Conservation (phyloP, 192 early-diverging fungal genomes). For the Coemansia sp. region DNA sequence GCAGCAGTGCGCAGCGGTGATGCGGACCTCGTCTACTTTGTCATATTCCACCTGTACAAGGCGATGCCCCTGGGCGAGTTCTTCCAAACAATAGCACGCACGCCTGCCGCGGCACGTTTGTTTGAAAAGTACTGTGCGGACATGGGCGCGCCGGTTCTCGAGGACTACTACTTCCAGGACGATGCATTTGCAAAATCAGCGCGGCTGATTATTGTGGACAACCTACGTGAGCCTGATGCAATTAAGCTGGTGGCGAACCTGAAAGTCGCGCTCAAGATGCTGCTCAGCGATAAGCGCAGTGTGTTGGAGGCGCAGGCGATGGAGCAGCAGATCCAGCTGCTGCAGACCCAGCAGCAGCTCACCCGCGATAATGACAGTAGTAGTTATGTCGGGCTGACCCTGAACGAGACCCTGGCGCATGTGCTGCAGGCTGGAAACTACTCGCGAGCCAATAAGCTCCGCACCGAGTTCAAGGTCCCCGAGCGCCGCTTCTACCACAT, state of each 20-base stretch:
- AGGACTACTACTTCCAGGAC: constrained; percentile 97
- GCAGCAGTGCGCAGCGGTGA: constrained; percentile 95
- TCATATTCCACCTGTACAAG: constrained; percentile 86
- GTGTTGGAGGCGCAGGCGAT: constrained; percentile 70
- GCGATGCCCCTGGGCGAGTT: constrained; percentile 84
- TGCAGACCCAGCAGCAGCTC: constrained; percentile 71
- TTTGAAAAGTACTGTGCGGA: constrained; percentile 83
- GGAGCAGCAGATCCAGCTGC: constrained; percentile 59
- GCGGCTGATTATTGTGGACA: constrained; percentile 56
- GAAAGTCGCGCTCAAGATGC: constrained; percentile 68
- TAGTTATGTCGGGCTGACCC: constrained; percentile 64
- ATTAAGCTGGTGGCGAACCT: constrained; percentile 65
- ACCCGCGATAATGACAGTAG: constrained; percentile 59
- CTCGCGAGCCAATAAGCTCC: constrained; percentile 72
- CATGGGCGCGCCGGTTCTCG: constrained; percentile 72
- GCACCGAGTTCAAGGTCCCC: constrained; percentile 81
- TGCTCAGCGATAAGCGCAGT: constrained; percentile 67
- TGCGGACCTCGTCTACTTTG: constrained; percentile 94
- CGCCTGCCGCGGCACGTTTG: constrained; percentile 78
- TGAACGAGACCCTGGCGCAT: constrained; percentile 85
- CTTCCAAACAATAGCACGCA: constrained; percentile 79
- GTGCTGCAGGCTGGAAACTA: constrained; percentile 71
- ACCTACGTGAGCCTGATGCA: constrained; percentile 45
- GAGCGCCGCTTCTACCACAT: constrained; percentile 91
- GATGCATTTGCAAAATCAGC: constrained; percentile 68